These are phyloP conservation scores for Astrothelium subdiscretum DNA, from an alignment of 495 filamentous ascomycete species.

Conservation along the genomic window DNA sequence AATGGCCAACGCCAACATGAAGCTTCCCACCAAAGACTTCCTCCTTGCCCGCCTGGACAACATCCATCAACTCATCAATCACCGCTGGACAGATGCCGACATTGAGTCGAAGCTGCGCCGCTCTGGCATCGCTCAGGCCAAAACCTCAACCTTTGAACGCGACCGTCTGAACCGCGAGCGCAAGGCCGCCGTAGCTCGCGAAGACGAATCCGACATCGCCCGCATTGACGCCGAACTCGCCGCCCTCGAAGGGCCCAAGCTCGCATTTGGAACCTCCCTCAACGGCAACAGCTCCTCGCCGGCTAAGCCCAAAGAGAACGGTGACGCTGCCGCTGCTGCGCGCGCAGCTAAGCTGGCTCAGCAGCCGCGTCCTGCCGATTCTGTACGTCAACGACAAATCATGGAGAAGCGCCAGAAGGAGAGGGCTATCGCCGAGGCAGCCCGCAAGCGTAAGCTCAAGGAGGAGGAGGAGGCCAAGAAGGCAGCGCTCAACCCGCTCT, in stretches of 20 bases:
- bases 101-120: slow-evolving; percentile 63
- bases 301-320: slow-evolving; percentile 3
- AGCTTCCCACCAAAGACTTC: slow-evolving; percentile 54
- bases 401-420: slow-evolving; percentile 46
- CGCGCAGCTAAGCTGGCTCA: slow-evolving; percentile 61
- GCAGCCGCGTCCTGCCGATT: slow-evolving; percentile 64
- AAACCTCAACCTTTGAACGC: slow-evolving; percentile 52
- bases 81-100: slow-evolving; percentile 67
- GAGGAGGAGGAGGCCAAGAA: slow-evolving; percentile 13
- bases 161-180: slow-evolving; percentile 48
- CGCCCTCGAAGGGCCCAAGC: slow-evolving; percentile 52
- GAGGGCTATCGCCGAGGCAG: slow-evolving; percentile 21
- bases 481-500: slow-evolving; percentile 10
- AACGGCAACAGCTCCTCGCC: slow-evolving; percentile 33
- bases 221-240: slow-evolving; percentile 56
- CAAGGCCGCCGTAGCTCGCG: slow-evolving; percentile 49
- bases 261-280: slow-evolving; percentile 55
- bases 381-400: slow-evolving; percentile 73
- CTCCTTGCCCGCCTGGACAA: slow-evolving; percentile 62
- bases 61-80: slow-evolving; percentile 68
- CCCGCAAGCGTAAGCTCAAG: slow-evolving; percentile 18
- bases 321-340: slow-evolving; percentile 59
- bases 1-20: slow-evolving; percentile 55
- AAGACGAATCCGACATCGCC: slow-evolving; percentile 48
- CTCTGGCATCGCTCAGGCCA: slow-evolving; percentile 37